Base-by-base conservation (phyloP, 768 basidiomycete species). In the Paxillus ammoniavirescens region DNA sequence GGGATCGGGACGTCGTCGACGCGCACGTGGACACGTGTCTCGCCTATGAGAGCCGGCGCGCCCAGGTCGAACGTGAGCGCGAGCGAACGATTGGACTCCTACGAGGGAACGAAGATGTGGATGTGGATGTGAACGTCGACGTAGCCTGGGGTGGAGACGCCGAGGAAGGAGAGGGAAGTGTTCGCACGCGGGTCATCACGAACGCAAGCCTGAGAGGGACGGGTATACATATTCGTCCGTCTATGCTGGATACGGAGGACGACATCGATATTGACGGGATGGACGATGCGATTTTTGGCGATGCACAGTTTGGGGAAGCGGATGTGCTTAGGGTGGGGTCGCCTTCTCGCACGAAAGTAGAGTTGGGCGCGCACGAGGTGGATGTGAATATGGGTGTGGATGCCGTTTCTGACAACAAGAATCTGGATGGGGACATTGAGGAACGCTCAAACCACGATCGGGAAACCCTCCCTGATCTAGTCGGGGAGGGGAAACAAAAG, bases 1-100 rank as follows among this genome's bases (percentile, higher is more conserved):
- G 89, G 1, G 89, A 90, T 61, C 74, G 77, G 42, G 90, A 90
- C 55, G 83, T 90, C 8, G 62, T 89, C 2, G 83, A 89, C 60
- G 89, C 88, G 14, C 91, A 93, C 69, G 80, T 93, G n/a, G 87
- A 93, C 61, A 76, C 87, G 7, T 93, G 91, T 65, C 67, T 93
- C 41, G 82, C 82, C 5, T 73, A 88, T 60, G 81, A 83, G 60
- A 73, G 59, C 45, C 53, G 64, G 48, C 71, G 76, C 47, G 68
- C 72, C 42, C 71, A 71, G 43, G 69, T 73, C 46, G 67, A 73
- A 37, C 62, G 64, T 35, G 57, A 63, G 38, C 67, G 60, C 23
- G 58, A 54, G 46, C 65, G 57, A 31, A 47, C 53, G 40, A 58
- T 52, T 35, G 67, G 69, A 30, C 70, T 72, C 14, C 57, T 53